Conservation (phyloP, 805 yeast species). For the Myxozyma vanderwaltii region DNA sequence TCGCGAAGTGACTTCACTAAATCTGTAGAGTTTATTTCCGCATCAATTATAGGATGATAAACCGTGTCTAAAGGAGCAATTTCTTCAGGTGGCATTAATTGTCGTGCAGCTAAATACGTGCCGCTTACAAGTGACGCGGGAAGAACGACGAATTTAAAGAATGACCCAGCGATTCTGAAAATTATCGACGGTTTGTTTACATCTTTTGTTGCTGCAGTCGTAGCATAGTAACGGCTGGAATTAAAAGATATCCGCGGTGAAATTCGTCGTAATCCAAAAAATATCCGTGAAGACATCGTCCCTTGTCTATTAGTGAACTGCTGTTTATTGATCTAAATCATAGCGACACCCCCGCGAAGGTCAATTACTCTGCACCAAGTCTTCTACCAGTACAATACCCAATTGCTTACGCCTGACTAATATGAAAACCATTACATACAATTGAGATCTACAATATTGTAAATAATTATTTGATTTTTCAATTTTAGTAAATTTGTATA, state of each 20-base stretch:
- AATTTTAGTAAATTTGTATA: too few species aligned
- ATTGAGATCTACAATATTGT: too few species aligned
- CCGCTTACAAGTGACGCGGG: conserved; percentile 2
- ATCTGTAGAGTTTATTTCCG: conserved; percentile 5
- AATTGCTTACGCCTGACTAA: too few species aligned
- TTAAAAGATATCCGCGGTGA: background rate
- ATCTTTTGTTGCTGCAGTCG: background rate
- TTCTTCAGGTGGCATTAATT: background rate
- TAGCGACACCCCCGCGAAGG: too few species aligned
- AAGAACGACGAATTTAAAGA: conserved; percentile 6
- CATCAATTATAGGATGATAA: conserved; percentile 2
- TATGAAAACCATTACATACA: too few species aligned
- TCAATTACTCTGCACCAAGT: too few species aligned
- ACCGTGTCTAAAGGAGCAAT: too few species aligned
- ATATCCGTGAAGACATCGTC: too few species aligned
- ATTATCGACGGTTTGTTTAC: background rate
- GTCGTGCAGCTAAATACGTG: conserved; percentile 2
- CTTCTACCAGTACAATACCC: background rate
- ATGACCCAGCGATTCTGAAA: background rate
- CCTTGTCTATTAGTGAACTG: too few species aligned
- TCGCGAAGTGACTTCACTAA: conserved; percentile 33
- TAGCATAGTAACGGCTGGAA: background rate
- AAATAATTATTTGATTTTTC: too few species aligned
- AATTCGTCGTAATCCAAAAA: too few species aligned
- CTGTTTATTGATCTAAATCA: too few species aligned